A percentile compares a stretch with the other conserved stretches of the same genome.
Evolutionary conservation across 2,329 filamentous ascomycete species (phyloP).

Genomic region (Claviceps sp.): DNA sequence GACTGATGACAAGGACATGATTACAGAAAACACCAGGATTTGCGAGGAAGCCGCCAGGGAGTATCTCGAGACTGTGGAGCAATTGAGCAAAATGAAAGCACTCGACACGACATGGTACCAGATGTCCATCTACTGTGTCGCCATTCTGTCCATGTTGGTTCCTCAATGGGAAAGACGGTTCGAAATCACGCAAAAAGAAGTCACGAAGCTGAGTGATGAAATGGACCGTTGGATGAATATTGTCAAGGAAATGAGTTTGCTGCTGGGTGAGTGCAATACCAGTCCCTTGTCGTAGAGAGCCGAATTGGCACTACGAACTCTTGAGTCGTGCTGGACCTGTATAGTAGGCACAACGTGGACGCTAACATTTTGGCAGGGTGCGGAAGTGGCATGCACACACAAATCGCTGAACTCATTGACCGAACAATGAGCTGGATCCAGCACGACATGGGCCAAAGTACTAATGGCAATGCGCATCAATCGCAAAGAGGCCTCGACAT

Average conservation of each 20-base stretch:
- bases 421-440: slow-evolving; percentile 40
- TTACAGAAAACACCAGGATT: slow-evolving; percentile 48
- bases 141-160: slow-evolving; percentile 60
- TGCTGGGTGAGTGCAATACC: slow-evolving; percentile 40
- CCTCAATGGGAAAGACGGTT: slow-evolving; percentile 54
- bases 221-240: slow-evolving; percentile 59
- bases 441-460: slow-evolving; percentile 27
- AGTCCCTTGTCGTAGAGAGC: background rate
- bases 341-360: background rate
- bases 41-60: slow-evolving; percentile 53
- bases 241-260: slow-evolving; percentile 49
- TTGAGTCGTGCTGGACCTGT: background rate
- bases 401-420: slow-evolving; percentile 35
- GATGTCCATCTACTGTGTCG: slow-evolving; percentile 56
- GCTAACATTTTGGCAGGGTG: slow-evolving; percentile 22
- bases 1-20: slow-evolving; percentile 38
- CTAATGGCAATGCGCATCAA: slow-evolving; percentile 2
- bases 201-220: slow-evolving; percentile 47
- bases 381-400: slow-evolving; percentile 28
- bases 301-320: background rate
- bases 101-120: slow-evolving; percentile 72
- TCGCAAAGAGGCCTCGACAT: slow-evolving; percentile 14
- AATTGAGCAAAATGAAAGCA: slow-evolving; percentile 50
- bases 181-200: slow-evolving; percentile 41
- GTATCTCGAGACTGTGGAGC: slow-evolving; percentile 46